A percentile compares a stretch with the other conserved stretches of the same genome.
These are phyloP conservation scores for Nicotiana otophora DNA, from an alignment of 257 asterid genomes.

Conservation along the genomic window DNA sequence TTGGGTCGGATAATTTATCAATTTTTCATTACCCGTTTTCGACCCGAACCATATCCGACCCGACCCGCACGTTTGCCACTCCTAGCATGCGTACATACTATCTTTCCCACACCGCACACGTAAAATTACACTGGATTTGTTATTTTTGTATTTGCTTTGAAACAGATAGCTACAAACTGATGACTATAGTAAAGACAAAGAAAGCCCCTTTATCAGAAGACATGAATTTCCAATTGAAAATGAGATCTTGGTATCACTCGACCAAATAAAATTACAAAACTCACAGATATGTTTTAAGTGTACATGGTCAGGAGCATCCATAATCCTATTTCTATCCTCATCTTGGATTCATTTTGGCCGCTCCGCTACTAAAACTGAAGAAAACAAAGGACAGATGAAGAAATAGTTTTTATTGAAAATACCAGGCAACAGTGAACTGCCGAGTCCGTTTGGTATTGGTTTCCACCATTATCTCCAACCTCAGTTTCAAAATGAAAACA, in stretches of 20 bases:
- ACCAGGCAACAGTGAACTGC: conserved; percentile 20
- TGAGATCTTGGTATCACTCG: conserved; percentile 5
- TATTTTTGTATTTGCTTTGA: not conserved
- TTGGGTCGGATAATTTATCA: no score
- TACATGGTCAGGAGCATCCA: conserved; percentile 37
- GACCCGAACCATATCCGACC: no score
- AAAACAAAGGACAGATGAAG: conserved; percentile 11
- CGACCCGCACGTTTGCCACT: no score
- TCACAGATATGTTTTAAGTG: conserved; percentile 18
- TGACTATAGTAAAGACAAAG: not conserved
- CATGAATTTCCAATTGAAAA: not conserved
- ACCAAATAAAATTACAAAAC: conserved; percentile 31
- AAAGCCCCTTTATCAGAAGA: not conserved
- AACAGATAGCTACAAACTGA: not conserved
- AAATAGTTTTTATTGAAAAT: conserved; percentile 27
- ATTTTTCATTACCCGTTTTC: no score
- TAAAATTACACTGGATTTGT: no score
- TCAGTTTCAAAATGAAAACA: not conserved
- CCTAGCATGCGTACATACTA: no score
- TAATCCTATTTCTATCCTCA: conserved; percentile 19
- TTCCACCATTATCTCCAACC: not conserved
- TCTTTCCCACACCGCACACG: no score
- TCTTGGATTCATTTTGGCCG: conserved; percentile 20
- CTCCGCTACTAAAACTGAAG: conserved; percentile 22
- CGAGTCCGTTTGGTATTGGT: conserved; percentile 8